A percentile compares a stretch with the other conserved stretches of the same genome.
These are phyloP conservation scores for Marchantia paleacea DNA, from an alignment of 225 moss, liverwort and hornwort species.

Conservation along the genomic window DNA sequence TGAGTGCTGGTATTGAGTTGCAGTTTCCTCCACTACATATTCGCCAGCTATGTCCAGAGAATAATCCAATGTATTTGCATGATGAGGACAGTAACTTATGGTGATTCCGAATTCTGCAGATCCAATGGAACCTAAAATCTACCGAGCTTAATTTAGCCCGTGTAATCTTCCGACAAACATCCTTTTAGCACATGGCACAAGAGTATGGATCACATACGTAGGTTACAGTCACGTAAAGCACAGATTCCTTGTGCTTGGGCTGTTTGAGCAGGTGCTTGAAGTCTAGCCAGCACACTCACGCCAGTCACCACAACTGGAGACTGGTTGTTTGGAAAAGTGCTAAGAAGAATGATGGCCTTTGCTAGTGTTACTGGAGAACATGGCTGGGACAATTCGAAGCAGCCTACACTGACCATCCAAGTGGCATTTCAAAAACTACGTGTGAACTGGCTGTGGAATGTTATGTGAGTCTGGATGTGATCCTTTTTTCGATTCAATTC, in stretches of 20 bases:
- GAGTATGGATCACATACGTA: not conserved
- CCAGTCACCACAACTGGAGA: not conserved
- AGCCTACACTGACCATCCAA: no score
- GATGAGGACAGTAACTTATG: no score
- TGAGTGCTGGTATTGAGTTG: not conserved
- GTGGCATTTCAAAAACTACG: no score
- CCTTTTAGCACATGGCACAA: constrained; percentile 7
- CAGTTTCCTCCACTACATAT: not conserved
- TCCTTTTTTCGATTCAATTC: not conserved
- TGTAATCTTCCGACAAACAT: constrained; percentile 14
- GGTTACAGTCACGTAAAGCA: not conserved
- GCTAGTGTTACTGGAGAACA: no score
- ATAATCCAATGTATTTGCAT: not conserved
- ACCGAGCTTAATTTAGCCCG: constrained; percentile 7
- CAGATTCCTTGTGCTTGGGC: not conserved
- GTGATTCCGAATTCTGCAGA: no score
- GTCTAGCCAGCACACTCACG: not conserved
- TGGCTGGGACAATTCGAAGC: no score
- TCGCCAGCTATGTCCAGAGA: not conserved
- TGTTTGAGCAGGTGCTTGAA: not conserved
- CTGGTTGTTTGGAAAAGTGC: no score
- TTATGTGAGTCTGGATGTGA: not conserved
- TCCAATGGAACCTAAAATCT: no score
- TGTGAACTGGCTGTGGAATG: no score
- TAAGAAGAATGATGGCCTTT: no score